Evolutionary conservation across 1,284 basidiomycete genomes (phyloP), one percentile per base, ranked within the genome.

Genomic region (Tilletia caries): DNA sequence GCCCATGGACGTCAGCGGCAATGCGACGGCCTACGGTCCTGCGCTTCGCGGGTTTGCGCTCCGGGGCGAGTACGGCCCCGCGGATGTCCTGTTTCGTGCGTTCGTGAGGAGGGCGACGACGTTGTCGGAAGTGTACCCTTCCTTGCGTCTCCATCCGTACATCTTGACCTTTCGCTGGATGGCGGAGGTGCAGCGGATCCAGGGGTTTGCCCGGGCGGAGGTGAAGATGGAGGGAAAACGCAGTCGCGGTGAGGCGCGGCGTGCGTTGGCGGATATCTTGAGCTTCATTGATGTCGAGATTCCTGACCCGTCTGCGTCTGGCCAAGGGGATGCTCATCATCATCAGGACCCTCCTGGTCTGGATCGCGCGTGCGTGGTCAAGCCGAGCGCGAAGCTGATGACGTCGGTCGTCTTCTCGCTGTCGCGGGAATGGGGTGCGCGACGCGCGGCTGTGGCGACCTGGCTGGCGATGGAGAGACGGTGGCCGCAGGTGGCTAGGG

Each of bases 391-490:
- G 2, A 20, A 62, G 32, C 58, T 62, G 4, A 62, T 62, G 29
- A 37, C 32, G 3, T 32, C 27, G 12, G 13, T 62, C 4, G 58
- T 62, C 32, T 62, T 33, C 58, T 62, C 58, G 29, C 58, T 62
- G 8, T 62, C 58, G 3, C 27, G 20, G 4, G 27, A 37, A 3
- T 62, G 58, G 58, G 58, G 29, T 29, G 32, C 58, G 3, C 58
- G 32, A n/a, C 33, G 58, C 10, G 58, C 58, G 10, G 58, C 58
- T 25, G 32, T 62, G 10, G 58, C 58, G 18, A 37, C 33, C 1
- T 62, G 58, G 58, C 20, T 62, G 15, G 58, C 58, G 15, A 62
- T 37, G 29, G 58, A 62, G 33, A 33, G 32, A 20, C 58, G 58
- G 8, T 62, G 58, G 58, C 58, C 58, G 6, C 13, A n/a, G 13